Evolutionary conservation across 2,329 filamentous ascomycete species (phyloP).

Genomic region (Purpureocillium takamizusanense): DNA sequence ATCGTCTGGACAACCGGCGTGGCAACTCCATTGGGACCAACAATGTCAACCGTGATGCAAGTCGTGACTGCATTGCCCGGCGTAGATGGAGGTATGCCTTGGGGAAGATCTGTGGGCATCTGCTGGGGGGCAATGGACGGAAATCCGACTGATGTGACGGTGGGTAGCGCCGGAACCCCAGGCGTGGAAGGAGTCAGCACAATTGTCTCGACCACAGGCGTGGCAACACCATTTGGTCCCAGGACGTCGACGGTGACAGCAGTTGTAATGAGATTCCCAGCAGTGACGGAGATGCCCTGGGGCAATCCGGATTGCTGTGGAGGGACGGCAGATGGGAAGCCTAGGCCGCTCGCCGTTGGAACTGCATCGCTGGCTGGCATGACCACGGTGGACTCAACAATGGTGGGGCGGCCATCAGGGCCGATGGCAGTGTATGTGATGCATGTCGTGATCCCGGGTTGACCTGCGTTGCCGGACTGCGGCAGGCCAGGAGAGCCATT

Average conservation of each 20-base stretch:
- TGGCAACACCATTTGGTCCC: conserved; percentile 20
- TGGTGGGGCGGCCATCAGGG: conserved; percentile 16
- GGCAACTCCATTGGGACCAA: conserved; percentile 20
- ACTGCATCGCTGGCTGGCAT: conserved; percentile 12
- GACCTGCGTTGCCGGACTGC: background rate
- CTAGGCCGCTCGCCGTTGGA: conserved; percentile 10
- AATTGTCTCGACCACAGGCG: conserved; percentile 18
- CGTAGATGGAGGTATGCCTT: conserved; percentile 8
- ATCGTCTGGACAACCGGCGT: conserved; percentile 23
- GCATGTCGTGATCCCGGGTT: conserved; percentile 17
- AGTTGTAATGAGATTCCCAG: conserved; percentile 13
- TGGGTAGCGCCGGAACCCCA: conserved; percentile 5
- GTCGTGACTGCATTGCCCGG: conserved; percentile 13
- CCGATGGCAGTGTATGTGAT: conserved; percentile 19
- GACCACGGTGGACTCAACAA: conserved; percentile 20
- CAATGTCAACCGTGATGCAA: conserved; percentile 18
- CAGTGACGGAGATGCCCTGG: conserved; percentile 10
- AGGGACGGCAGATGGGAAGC: conserved; percentile 9
- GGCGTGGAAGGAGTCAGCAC: conserved; percentile 10
- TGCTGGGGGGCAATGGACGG: conserved; percentile 11
- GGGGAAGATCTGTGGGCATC: conserved; percentile 9
- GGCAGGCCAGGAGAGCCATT: conserved; percentile 6
- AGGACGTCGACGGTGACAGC: conserved; percentile 21
- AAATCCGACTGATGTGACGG: conserved; percentile 7
- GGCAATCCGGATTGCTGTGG: conserved; percentile 9